phyloP scores from a whole-genome alignment of 208 protist species.

The Porcisia deanei region DNA sequence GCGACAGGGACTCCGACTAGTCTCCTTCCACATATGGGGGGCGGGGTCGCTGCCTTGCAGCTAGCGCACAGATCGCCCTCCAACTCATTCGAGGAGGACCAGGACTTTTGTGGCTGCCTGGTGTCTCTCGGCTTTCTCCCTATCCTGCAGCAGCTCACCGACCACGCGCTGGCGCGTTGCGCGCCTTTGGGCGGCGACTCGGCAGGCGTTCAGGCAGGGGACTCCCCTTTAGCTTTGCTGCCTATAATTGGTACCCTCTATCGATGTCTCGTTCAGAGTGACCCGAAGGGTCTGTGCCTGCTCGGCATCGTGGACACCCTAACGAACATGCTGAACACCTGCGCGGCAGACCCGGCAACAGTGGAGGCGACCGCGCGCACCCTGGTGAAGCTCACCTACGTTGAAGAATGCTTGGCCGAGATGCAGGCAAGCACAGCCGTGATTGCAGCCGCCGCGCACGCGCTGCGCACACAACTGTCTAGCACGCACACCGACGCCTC shows the following conservation, averaged over 20 bases:
- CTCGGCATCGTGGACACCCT: conserved; percentile 36
- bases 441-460: conserved; percentile 34
- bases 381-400: conserved; percentile 71
- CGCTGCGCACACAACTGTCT: conserved; percentile 31
- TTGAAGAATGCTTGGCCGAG: conserved; percentile 41
- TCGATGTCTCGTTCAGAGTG: conserved; percentile 16
- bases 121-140: conserved; percentile 41
- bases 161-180: conserved; percentile 7
- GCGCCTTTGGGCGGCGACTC: background rate
- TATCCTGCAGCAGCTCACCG: conserved; percentile 33
- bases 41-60: background rate
- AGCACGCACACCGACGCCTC: background rate
- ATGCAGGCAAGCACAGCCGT: conserved; percentile 35
- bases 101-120: conserved; percentile 31
- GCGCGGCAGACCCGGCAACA: conserved; percentile 29
- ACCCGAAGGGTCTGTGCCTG: conserved; percentile 11
- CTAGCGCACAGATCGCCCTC: background rate
- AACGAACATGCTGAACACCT: conserved; percentile 39
- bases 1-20: conserved; percentile 15
- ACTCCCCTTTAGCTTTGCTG: background rate
- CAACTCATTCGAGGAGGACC: conserved; percentile 2
- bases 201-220: background rate
- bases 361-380: conserved; percentile 63
- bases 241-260: conserved; percentile 13
- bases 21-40: conserved; percentile 4